Conservation (phyloP, 75 land plant species). For the Cupressus sempervirens region DNA sequence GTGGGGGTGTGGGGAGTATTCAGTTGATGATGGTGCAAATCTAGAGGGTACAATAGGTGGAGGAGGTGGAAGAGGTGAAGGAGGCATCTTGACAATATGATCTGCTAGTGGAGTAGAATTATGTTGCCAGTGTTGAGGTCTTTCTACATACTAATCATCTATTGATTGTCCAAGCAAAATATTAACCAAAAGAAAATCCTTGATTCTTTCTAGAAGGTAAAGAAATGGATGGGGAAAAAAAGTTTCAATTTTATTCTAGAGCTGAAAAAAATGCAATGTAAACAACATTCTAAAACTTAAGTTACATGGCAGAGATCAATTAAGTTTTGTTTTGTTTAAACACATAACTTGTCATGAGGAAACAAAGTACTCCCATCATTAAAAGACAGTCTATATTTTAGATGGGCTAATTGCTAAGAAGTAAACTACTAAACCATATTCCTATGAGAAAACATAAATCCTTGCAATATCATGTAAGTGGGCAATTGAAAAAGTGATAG, state of each 20-base stretch:
- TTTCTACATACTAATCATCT: slow-evolving; percentile 24
- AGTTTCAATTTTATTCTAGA: not conserved
- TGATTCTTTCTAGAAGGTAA: not conserved
- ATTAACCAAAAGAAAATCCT: not conserved
- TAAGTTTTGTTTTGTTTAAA: not conserved
- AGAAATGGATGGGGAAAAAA: not conserved
- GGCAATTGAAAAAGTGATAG: too few species aligned
- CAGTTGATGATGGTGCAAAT: slow-evolving; percentile 13
- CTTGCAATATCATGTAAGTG: not conserved
- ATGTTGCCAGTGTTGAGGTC: slow-evolving; percentile 25
- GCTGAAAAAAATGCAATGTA: not conserved
- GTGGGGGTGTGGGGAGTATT: not conserved
- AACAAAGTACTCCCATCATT: slow-evolving; percentile 2
- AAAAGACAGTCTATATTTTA: not conserved
- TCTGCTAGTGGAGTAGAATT: slow-evolving; percentile 17
- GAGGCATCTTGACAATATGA: slow-evolving; percentile 19
- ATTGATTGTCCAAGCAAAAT: not conserved
- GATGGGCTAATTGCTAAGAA: not conserved
- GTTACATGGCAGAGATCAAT: not conserved
- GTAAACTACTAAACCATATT: not conserved
- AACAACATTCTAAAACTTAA: not conserved
- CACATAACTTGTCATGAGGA: not conserved
- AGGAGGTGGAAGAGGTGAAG: slow-evolving; percentile 4
- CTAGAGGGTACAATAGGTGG: slow-evolving; percentile 8
- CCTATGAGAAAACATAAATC: not conserved